A percentile compares a stretch with the other conserved stretches of the same genome.
These are phyloP conservation scores for Brasenia schreberi DNA, from an alignment of 164 flowering plant genomes.

Conservation along the genomic window DNA sequence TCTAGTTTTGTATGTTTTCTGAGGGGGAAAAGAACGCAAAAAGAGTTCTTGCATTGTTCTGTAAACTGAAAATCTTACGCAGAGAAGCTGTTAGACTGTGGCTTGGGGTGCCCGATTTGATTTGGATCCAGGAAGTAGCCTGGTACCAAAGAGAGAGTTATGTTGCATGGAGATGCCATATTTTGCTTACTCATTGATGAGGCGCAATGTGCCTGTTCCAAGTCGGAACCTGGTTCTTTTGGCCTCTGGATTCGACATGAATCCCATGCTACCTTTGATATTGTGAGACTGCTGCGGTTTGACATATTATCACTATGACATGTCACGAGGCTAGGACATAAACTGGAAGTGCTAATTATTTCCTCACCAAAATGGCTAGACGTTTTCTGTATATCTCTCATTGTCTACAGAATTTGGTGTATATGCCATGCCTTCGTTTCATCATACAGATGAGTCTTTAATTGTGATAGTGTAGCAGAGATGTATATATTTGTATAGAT, in stretches of 20 bases:
- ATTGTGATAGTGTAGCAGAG: background rate
- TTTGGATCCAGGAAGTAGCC: too few species aligned
- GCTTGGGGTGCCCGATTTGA: too few species aligned
- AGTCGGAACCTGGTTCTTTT: conserved; percentile 43
- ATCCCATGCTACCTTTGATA: conserved; percentile 55
- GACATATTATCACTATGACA: background rate
- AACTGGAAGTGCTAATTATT: background rate
- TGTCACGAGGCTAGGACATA: background rate
- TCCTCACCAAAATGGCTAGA: background rate
- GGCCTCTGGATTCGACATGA: conserved; percentile 65
- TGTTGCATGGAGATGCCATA: too few species aligned
- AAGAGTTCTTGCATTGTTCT: too few species aligned
- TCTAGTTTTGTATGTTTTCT: too few species aligned
- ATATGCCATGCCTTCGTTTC: background rate
- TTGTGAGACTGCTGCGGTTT: conserved; percentile 14
- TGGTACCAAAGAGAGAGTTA: too few species aligned
- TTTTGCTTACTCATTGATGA: too few species aligned
- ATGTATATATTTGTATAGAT: background rate
- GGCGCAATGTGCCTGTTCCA: too few species aligned
- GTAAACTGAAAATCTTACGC: too few species aligned
- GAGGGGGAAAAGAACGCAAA: too few species aligned
- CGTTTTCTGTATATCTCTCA: background rate
- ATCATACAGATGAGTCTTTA: background rate
- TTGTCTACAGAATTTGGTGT: too few species aligned
- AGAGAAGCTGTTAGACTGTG: too few species aligned